These are phyloP conservation scores for Leishmania mexicana DNA, from an alignment of 208 protist genomes.

Conservation along the genomic window DNA sequence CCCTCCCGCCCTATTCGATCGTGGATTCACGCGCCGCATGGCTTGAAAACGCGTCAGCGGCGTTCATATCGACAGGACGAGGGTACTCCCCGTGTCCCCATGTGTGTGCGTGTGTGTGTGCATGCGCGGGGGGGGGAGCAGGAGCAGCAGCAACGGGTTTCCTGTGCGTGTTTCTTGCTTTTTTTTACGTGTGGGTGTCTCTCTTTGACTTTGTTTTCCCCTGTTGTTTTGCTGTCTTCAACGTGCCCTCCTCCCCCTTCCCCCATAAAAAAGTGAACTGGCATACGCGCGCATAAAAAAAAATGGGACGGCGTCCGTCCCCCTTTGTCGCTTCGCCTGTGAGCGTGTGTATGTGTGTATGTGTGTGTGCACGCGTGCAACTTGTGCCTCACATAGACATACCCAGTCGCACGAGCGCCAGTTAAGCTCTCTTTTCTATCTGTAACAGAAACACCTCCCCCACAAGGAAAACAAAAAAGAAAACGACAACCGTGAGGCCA, in stretches of 20 bases:
- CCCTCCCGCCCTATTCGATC: not conserved
- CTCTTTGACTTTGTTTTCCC: not conserved
- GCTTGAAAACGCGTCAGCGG: not conserved
- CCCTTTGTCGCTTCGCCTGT: not conserved
- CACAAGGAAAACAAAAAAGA: not conserved
- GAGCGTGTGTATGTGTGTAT: not conserved
- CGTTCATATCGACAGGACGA: not conserved
- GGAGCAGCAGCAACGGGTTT: not conserved
- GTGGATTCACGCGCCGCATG: not conserved
- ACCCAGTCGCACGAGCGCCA: not conserved
- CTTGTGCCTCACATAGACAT: not conserved
- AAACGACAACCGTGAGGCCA: not conserved
- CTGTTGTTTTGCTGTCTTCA: not conserved
- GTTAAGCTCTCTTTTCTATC: not conserved
- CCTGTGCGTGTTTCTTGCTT: not conserved
- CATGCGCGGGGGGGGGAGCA: no score
- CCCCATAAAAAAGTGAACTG: not conserved
- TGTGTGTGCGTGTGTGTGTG: not conserved
- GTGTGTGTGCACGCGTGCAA: not conserved
- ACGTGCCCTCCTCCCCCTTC: not conserved
- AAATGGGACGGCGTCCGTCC: not conserved
- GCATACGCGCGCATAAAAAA: not conserved
- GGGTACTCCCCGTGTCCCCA: not conserved
- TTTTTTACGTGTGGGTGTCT: not conserved
- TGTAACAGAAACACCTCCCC: not conserved